phyloP scores from a whole-genome alignment of 2,329 filamentous ascomycete genomes.

The Colletotrichum tabaci region DNA sequence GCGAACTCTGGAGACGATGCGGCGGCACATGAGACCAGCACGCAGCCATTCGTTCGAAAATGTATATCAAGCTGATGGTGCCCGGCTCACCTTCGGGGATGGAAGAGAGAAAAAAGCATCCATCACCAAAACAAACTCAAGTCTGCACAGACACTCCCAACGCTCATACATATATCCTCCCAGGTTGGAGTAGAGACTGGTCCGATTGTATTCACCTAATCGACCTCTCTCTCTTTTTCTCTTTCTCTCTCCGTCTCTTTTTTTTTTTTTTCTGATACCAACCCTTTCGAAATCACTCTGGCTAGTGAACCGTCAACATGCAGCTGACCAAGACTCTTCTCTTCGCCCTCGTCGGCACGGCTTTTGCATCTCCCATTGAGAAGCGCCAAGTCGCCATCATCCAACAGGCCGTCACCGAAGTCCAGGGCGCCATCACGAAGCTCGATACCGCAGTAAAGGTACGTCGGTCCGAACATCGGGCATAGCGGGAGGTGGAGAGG shows the following conservation, averaged over 20 bases:
- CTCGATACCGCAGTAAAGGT: slow-evolving; percentile 50
- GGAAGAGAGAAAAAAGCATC: background rate
- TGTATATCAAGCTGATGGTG: slow-evolving; percentile 34
- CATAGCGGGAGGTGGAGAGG: background rate
- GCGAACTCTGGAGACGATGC: slow-evolving; percentile 26
- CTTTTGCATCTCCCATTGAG: slow-evolving; percentile 33
- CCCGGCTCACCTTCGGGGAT: slow-evolving; percentile 7
- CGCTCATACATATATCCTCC: slow-evolving; percentile 31
- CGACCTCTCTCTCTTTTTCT: too few relatives aligned
- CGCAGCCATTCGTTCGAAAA: slow-evolving; percentile 9
- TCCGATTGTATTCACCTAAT: background rate
- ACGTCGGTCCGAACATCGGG: background rate
- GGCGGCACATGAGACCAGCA: slow-evolving; percentile 18
- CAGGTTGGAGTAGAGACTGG: slow-evolving; percentile 15
- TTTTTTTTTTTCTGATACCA: background rate
- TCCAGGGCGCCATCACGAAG: slow-evolving; percentile 72
- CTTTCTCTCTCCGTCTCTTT: too few relatives aligned
- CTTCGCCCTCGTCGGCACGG: slow-evolving; percentile 36
- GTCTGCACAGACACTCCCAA: slow-evolving; percentile 25
- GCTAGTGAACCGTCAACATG: slow-evolving; percentile 38
- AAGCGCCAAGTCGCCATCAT: slow-evolving; percentile 66
- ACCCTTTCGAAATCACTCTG: slow-evolving; percentile 31
- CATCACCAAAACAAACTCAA: slow-evolving; percentile 23
- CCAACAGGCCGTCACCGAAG: slow-evolving; percentile 71
- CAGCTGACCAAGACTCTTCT: slow-evolving; percentile 39